Evolutionary conservation across 331 rosid species (phyloP).

Genomic region (Pyracantha coccinea): DNA sequence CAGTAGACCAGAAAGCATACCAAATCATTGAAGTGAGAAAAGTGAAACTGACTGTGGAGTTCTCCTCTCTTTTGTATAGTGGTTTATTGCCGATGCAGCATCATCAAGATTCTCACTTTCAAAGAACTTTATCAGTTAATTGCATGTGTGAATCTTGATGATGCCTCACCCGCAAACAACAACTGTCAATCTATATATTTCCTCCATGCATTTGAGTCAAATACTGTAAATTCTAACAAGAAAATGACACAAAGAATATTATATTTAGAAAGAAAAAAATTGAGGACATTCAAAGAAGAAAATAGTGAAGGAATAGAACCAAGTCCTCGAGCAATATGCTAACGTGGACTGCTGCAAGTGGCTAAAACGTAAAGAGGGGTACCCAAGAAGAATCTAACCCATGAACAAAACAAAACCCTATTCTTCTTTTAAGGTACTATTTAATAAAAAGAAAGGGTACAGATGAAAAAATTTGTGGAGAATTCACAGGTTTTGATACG

Average conservation of each 20-base stretch:
- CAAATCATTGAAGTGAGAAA: neutral
- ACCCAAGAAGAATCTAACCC: neutral
- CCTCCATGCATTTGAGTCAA: neutral
- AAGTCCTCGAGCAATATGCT: constrained; percentile 4
- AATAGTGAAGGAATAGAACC: neutral
- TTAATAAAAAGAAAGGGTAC: neutral
- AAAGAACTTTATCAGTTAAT: constrained; percentile 5
- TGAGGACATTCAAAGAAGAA: neutral
- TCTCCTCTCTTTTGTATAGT: constrained; percentile 18
- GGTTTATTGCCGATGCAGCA: constrained; percentile 92
- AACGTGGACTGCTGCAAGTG: neutral
- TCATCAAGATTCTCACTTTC: constrained; percentile 96
- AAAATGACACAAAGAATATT: neutral
- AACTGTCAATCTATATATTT: constrained; percentile 29
- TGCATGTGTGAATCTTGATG: constrained; percentile 96
- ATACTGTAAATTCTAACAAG: neutral
- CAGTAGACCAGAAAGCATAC: neutral
- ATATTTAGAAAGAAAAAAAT: neutral
- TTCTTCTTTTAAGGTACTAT: constrained; percentile 5
- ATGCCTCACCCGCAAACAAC: constrained; percentile 90
- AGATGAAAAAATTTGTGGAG: neutral
- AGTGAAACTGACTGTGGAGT: neutral
- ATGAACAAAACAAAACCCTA: constrained; percentile 9
- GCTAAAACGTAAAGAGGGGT: neutral
- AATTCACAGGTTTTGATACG: constrained; percentile 1